Evolutionary conservation across 345 rosid genomes (phyloP), one percentile per base, ranked within the genome.

Genomic region (Citrus unshiu): DNA sequence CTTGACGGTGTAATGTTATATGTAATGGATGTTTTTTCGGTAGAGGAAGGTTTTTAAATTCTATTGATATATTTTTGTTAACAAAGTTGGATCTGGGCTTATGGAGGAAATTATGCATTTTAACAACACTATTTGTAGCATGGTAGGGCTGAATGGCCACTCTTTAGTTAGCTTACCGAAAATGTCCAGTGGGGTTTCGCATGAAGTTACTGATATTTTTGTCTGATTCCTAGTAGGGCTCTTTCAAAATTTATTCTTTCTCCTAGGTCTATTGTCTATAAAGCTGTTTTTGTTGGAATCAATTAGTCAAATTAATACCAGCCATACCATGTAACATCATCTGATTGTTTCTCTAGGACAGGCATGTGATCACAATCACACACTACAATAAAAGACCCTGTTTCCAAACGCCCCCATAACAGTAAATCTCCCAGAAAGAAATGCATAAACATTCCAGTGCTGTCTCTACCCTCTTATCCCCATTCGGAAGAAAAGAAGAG

Each of bases 41-140:
- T 74, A 29, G 37, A 35, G 10, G n/a, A 37, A 49, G 25, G 57
- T 30, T 9, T 27, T 60, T 43, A 40, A 59, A 64, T 81, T 79
- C 77, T 7, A 4, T 76, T 82, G 40, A 56, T 62, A 62, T 46
- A 74, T 81, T 72, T 79, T 27, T 71, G 70, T 74, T 39, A 63
- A 71, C 68, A 65, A 75, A 69, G 9, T 71, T 64, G 67, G 80
- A 71, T 46, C 70, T 34, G 30, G 58, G 70, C 39, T 8, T 46
- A 51, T 35, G 59, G 71, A 83, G 73, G 16, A 77, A 16, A 43
- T 69, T 69, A 61, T 75, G 68, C 63, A 30, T 4, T 43, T 10
- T 35, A 35, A 51, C 24, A 37, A 27, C 6, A 6, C 22, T 65
- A 21, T 35, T 6, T n/a, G 54, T 6, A 49, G 5, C 60, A 16